Evolutionary conservation across 768 basidiomycete species (phyloP).

Genomic region (Naganishia randhawae): DNA sequence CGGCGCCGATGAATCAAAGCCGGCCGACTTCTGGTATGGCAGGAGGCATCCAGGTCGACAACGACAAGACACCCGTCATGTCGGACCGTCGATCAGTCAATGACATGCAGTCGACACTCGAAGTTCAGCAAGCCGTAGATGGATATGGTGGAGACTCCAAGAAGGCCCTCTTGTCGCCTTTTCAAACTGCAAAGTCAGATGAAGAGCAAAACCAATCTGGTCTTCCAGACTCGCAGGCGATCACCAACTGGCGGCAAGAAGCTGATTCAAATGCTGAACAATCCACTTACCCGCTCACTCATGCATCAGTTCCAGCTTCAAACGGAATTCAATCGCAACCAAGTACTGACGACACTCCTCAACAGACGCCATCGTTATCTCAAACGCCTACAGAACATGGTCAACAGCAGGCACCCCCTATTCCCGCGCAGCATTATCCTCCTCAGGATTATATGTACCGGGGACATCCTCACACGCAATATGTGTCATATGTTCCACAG

Average conservation of each 20-base stretch:
- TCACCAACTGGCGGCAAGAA: not conserved
- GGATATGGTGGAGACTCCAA: not conserved
- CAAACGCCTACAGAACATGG: constrained; percentile 11
- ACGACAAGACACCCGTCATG: constrained; percentile 24
- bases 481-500: constrained; percentile 17
- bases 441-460: constrained; percentile 11
- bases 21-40: constrained; percentile 3
- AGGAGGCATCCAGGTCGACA: constrained; percentile 1
- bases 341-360: constrained; percentile 11
- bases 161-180: constrained; percentile 12
- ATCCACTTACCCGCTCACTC: not conserved
- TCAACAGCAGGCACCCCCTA: constrained; percentile 11
- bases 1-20: not conserved
- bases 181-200: constrained; percentile 15
- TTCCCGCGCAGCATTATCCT: not conserved
- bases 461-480: constrained; percentile 6
- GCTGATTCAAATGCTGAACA: not conserved
- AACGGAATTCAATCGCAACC: not conserved
- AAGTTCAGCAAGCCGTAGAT: constrained; percentile 1
- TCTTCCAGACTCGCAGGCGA: not conserved
- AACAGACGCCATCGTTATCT: constrained; percentile 18
- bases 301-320: not conserved
- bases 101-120: constrained; percentile 6
- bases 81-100: constrained; percentile 17
- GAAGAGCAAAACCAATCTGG: not conserved